Conservation (phyloP, 768 basidiomycete genomes). For the Xerocomellus amylosporus region DNA sequence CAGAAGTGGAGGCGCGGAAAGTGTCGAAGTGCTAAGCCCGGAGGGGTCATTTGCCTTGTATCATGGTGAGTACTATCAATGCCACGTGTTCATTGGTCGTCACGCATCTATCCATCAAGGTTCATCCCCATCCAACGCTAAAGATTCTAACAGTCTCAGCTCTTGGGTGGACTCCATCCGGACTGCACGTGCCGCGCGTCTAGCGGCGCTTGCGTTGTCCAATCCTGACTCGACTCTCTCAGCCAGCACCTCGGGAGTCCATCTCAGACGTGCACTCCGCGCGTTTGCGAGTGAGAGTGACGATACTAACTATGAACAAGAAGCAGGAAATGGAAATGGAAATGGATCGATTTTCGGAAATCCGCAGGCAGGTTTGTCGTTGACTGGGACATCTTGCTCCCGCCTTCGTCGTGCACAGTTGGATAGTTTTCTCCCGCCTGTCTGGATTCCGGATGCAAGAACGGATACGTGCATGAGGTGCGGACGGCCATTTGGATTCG, state of each 20-base stretch:
- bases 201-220: conserved; percentile 66
- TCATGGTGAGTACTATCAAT: conserved; percentile 45
- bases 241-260: conserved; percentile 70
- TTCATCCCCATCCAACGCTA: background rate
- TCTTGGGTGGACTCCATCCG: conserved; percentile 71
- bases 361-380: background rate
- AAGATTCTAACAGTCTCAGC: conserved; percentile 31
- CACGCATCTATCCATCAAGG: background rate
- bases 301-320: conserved; percentile 38
- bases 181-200: conserved; percentile 64
- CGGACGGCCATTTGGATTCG: conserved; percentile 63
- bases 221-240: conserved; percentile 81
- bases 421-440: conserved; percentile 75
- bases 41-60: conserved; percentile 75
- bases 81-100: background rate
- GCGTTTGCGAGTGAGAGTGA: conserved; percentile 56
- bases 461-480: conserved; percentile 88
- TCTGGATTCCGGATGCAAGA: conserved; percentile 89
- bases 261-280: conserved; percentile 69
- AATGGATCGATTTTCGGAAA: conserved; percentile 15
- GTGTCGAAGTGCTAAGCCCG: conserved; percentile 74
- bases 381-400: background rate
- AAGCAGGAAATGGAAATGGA: conserved; percentile 32
- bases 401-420: conserved; percentile 27
- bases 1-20: conserved; percentile 42